Evolutionary conservation across 108 stramenopile genomes (phyloP).

Genomic region (Cylindrotheca fusiformis): DNA sequence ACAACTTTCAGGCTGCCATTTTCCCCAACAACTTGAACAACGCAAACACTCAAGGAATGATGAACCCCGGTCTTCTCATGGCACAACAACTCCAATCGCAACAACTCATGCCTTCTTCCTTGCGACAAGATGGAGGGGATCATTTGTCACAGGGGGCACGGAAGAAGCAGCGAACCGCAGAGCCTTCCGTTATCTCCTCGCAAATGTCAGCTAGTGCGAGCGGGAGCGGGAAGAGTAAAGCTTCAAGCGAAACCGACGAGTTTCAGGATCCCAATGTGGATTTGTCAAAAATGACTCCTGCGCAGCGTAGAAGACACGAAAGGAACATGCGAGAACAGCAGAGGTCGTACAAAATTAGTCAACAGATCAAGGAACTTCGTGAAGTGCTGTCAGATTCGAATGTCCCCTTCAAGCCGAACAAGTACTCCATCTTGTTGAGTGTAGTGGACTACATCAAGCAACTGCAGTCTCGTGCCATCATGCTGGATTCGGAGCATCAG

Average conservation of each 20-base stretch:
- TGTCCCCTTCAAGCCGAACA: slow-evolving; percentile 79
- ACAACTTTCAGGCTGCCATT: neutral
- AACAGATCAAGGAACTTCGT: slow-evolving; percentile 78
- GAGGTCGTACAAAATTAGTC: slow-evolving; percentile 73
- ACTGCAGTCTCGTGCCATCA: slow-evolving; percentile 59
- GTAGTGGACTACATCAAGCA: slow-evolving; percentile 82
- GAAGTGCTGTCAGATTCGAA: slow-evolving; percentile 67
- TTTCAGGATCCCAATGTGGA: slow-evolving; percentile 21
- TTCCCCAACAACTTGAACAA: neutral
- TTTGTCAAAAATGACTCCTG: slow-evolving; percentile 50
- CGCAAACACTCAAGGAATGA: neutral
- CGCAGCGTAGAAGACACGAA: slow-evolving; percentile 64
- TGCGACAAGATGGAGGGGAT: neutral
- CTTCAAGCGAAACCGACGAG: slow-evolving; percentile 3
- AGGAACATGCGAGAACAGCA: slow-evolving; percentile 86
- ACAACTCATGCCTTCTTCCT: neutral
- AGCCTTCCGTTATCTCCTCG: slow-evolving; percentile 3
- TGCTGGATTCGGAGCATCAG: slow-evolving; percentile 74
- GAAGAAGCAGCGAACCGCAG: neutral
- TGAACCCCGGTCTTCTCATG: slow-evolving; percentile 5
- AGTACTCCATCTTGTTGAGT: slow-evolving; percentile 77
- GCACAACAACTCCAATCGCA: slow-evolving; percentile 7
- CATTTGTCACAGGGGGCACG: neutral
- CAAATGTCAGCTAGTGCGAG: neutral
- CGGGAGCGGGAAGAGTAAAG: neutral